Evolutionary conservation across 176 grass and related monocot genomes (phyloP), one percentile per base, ranked within the genome.

Genomic region (Lolium multiflorum): DNA sequence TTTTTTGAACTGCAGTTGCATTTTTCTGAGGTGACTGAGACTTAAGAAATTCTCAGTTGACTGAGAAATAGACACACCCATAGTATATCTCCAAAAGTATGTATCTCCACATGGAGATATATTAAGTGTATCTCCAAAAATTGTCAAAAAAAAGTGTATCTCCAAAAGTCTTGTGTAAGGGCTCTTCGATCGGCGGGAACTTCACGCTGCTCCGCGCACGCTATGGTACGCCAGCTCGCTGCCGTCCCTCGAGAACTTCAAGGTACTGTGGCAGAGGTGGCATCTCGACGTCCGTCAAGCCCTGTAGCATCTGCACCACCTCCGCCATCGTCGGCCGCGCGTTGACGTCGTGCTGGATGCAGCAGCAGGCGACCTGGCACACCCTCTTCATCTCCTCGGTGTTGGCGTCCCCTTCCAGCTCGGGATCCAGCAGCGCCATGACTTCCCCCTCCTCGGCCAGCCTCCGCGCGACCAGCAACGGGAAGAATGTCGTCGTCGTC

Each of bases 351-450:
- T 59, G 24, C 76, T 90, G 88, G 60, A 93, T 78, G 63, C 91
- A 93, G 85, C 91, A 93, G 62, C 85, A 82, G 51, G 88, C 85
- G 55, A 90, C 85, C 78, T 90, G 88, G 60, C 88, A 86, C 61
- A 68, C 77, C 51, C 82, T 74, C 38, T 41, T 70, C 50, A 86
- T 9, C 85, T 90, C 78, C 26, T 86, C 73, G 7, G 20, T 35
- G 64, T 83, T 28, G 4, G 44, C 77, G 38, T 80, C 78, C 16
- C 74, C 71, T 39, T 65, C 62, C 6, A 88, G 75, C 10, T 70
- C 74, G 26, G 12, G 4, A 55, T 88, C 91, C 13, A 90, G 26
- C 78, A 90, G 82, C 11, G 37, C 52, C 49, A 20, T 51, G 12
- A 93, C 82, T 54, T 78, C 67, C 51, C 21, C 59, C 15, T 70